Conservation (phyloP, 164 flowering plant species). For the Vitis rupestris region DNA sequence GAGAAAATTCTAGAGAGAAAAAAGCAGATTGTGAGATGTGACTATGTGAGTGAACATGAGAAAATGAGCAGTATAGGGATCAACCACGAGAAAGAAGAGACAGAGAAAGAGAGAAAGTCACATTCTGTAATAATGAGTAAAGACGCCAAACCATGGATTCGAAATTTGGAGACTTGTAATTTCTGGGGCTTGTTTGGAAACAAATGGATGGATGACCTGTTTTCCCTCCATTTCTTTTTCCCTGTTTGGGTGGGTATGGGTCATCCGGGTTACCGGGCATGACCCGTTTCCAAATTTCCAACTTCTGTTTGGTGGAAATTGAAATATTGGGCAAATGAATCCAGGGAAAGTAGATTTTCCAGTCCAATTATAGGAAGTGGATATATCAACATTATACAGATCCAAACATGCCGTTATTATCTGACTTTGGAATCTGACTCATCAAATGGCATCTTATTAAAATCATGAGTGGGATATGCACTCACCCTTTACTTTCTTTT, state of each 20-base stretch:
- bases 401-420: no score
- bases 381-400: no score
- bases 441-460: no score
- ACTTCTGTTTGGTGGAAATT: no score
- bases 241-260: not conserved
- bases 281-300: no score
- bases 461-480: no score
- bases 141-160: not conserved
- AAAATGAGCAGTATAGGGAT: not conserved
- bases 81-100: not conserved
- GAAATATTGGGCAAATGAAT: no score
- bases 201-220: not conserved
- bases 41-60: not conserved
- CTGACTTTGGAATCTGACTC: no score
- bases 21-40: not conserved
- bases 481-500: no score
- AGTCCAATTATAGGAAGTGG: no score
- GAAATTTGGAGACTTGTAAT: not conserved
- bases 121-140: not conserved
- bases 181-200: not conserved
- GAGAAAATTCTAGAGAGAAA: not conserved
- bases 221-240: not conserved
- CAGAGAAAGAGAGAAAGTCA: not conserved
- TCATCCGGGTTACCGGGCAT: not conserved
- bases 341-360: no score